A percentile compares a stretch with the other conserved stretches of the same genome.
Evolutionary conservation across 768 basidiomycete genomes (phyloP).

Genomic region (Rickenella mellea): DNA sequence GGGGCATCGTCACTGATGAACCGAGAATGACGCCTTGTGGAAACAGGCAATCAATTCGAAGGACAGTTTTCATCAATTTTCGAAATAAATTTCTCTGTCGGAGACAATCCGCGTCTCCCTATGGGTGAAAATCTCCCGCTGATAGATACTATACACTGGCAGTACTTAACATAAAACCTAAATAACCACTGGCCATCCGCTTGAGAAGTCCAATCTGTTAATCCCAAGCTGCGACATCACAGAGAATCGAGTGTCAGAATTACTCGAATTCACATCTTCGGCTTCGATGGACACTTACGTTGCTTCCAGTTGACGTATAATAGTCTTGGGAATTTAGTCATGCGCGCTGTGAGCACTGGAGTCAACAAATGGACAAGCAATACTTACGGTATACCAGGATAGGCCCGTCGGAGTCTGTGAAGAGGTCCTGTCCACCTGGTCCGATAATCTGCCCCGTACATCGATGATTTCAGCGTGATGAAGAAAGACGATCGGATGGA

Average conservation of each 20-base stretch:
- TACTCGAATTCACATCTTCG: neutral
- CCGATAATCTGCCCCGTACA: conserved; percentile 29
- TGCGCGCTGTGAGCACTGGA: neutral
- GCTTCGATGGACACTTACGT: conserved; percentile 21
- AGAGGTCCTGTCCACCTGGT: conserved; percentile 46
- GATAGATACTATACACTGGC: too few relatives aligned
- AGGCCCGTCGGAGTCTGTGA: conserved; percentile 33
- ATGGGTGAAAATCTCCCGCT: too few relatives aligned
- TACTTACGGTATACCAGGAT: conserved; percentile 43
- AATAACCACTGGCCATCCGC: conserved; percentile 36
- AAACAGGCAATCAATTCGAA: too few relatives aligned
- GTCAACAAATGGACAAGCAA: neutral
- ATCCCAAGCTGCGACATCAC: conserved; percentile 26
- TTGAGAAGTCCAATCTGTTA: conserved; percentile 38
- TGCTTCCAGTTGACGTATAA: conserved; percentile 36
- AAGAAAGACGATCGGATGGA: too few relatives aligned
- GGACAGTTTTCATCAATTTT: too few relatives aligned
- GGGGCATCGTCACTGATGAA: too few relatives aligned
- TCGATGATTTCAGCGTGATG: neutral
- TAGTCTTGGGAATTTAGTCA: conserved; percentile 26
- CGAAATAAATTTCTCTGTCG: too few relatives aligned
- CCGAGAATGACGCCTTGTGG: too few relatives aligned
- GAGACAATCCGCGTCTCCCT: too few relatives aligned
- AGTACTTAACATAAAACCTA: too few relatives aligned
- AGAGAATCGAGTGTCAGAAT: neutral